Conservation (phyloP, 108 stramenopile species). For the Skeletonema menzelii region DNA sequence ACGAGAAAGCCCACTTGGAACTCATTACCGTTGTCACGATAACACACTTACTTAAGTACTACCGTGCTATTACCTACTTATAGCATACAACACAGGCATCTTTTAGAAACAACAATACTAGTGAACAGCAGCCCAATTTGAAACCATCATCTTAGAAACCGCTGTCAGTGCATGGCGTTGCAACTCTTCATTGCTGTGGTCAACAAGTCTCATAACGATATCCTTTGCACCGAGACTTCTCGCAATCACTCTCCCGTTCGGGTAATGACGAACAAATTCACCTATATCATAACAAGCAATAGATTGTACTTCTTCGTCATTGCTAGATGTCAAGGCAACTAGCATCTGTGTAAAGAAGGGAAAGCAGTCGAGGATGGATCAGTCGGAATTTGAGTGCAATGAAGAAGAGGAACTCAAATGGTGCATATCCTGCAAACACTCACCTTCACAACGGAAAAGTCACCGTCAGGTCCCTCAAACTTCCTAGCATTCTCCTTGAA, state of each 20-base stretch:
- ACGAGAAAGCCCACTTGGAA: too few relatives aligned
- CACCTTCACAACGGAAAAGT: conserved; percentile 73
- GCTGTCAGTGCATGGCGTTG: conserved; percentile 95
- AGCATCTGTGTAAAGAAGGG: conserved; percentile 47
- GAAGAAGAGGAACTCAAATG: not conserved
- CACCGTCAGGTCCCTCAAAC: conserved; percentile 82
- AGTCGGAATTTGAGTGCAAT: conserved; percentile 1
- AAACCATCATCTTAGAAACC: conserved; percentile 96
- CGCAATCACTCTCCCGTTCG: conserved; percentile 90
- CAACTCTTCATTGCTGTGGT: conserved; percentile 90
- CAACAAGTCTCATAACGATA: conserved; percentile 91
- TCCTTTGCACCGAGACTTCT: conserved; percentile 94
- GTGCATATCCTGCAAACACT: not conserved
- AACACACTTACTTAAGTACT: too few relatives aligned
- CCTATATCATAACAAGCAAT: conserved; percentile 98
- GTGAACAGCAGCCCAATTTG: conserved; percentile 80
- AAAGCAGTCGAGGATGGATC: conserved; percentile 18
- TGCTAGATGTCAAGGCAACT: conserved; percentile 75
- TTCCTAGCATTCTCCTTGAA: conserved; percentile 86
- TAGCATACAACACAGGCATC: too few relatives aligned
- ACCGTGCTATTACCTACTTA: too few relatives aligned
- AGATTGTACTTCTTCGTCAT: conserved; percentile 89
- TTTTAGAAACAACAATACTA: too few relatives aligned
- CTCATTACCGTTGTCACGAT: too few relatives aligned
- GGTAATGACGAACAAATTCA: conserved; percentile 96